Base-by-base conservation (phyloP, 192 early-diverging fungal species). In the Gonapodya prolifera region DNA sequence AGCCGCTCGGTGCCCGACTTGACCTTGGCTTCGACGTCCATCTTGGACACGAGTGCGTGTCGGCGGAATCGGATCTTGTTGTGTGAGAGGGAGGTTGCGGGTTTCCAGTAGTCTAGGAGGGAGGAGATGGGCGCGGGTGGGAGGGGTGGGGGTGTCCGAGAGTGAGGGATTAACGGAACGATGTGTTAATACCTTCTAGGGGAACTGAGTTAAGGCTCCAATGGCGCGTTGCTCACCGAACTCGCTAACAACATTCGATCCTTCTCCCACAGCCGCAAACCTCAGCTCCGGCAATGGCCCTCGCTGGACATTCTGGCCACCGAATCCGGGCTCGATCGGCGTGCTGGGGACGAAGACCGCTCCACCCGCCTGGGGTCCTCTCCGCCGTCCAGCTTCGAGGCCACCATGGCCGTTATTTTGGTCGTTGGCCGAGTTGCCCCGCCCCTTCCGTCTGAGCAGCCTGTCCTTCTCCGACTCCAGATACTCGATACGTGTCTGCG, bases 21-120 rank as follows among this genome's bases (percentile, higher is more conserved):
- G 28, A 99, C 91, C 84, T 96, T 96, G 79, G 87, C 91, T 85
- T 99, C 98, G 29, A 98, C 91, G 75, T 96, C 94, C 23, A 99
- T 89, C 83, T 98, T 97, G 80, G 89, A 92, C 34, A 90, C 90
- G 34, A 96, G 86, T 82, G 97, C 95, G 35, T 90, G 88, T 29
- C 97, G 86, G 83, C 94, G 95, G 80, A 84, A 89, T 69, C 80
- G 83, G n/a, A 89, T 81, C 75, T 89, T 89, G 69, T 85, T 84
- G 1, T 75, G 69, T 33, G 86, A 86, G 34, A 88, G 80, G 0
- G 80, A 35, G 17, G 83, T 84, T 35, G 87, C 86, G 75, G 70
- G 76, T 30, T 77, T 30, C 18, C 84, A 74, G 77, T 79, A 89
- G 61, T 87, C 88, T 88, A 45, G 23, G n/a, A n/a, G n/a, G n/a